phyloP scores from a whole-genome alignment of 176 grass and related monocot species.

The Oryza longistaminata region DNA sequence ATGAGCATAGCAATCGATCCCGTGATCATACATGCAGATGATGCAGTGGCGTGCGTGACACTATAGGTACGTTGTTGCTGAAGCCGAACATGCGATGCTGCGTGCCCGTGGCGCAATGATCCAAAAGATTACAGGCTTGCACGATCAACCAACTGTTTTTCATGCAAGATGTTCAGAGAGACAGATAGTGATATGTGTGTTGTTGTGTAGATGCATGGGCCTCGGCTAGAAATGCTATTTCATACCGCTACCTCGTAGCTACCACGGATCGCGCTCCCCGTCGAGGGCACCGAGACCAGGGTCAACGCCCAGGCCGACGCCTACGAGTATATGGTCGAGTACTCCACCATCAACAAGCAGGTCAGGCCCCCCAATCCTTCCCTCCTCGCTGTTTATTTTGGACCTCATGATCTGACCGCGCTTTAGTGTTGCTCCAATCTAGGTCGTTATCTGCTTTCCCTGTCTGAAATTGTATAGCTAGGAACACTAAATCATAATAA shows the following conservation, averaged over 20 bases:
- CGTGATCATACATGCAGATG: constrained; percentile 16
- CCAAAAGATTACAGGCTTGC: constrained; percentile 17
- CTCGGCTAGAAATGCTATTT: neutral
- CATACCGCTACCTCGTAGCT: neutral
- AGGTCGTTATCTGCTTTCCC: neutral
- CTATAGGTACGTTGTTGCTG: neutral
- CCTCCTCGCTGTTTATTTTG: neutral
- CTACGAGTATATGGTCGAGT: constrained; percentile 99
- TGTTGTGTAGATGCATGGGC: neutral
- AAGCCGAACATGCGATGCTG: constrained; percentile 18
- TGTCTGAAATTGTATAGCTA: neutral
- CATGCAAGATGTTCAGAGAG: constrained; percentile 2
- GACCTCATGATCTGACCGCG: neutral
- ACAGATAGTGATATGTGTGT: neutral
- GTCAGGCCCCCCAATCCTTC: constrained; percentile 30
- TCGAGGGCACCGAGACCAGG: constrained; percentile 93
- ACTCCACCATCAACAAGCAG: constrained; percentile 93
- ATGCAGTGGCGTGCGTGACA: neutral
- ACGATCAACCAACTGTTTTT: neutral
- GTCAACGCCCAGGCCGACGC: constrained; percentile 92
- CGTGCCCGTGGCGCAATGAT: constrained; percentile 24
- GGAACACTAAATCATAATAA: neutral
- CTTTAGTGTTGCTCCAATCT: neutral
- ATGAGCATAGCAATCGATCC: neutral
- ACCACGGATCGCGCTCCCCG: constrained; percentile 67